These are phyloP conservation scores for Pythium monospermum DNA, from an alignment of 352 stramenopile genomes.

Conservation along the genomic window DNA sequence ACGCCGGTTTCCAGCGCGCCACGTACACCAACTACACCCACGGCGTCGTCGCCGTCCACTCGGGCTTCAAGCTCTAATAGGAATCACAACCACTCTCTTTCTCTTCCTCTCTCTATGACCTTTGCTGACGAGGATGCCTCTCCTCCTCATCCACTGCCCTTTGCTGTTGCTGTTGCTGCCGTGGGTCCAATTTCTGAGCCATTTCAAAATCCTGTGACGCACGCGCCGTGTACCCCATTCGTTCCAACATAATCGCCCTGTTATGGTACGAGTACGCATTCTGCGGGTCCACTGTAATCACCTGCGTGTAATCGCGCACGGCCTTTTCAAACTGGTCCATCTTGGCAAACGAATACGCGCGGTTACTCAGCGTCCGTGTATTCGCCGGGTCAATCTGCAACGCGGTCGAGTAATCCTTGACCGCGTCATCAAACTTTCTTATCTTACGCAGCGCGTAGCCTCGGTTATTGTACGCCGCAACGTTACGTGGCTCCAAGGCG, in stretches of 20 bases:
- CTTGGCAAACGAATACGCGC: conserved; percentile 82
- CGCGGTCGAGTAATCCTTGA: conserved; percentile 71
- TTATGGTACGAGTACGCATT: conserved; percentile 87
- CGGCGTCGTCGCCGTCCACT: conserved; percentile 97
- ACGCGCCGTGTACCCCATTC: conserved; percentile 41
- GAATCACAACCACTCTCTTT: too few relatives aligned
- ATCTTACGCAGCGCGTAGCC: conserved; percentile 81
- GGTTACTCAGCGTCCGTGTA: conserved; percentile 80
- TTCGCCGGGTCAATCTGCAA: conserved; percentile 69
- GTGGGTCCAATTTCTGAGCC: conserved; percentile 10
- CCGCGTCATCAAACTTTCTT: conserved; percentile 53
- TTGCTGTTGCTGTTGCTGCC: conserved; percentile 2
- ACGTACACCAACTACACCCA: conserved; percentile 96
- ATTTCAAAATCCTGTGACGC: conserved; percentile 38
- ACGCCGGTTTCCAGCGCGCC: conserved; percentile 91
- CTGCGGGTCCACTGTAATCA: conserved; percentile 60
- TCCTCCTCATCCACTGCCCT: too few relatives aligned
- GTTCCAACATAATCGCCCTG: conserved; percentile 73
- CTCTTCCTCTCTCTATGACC: too few relatives aligned
- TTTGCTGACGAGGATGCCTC: too few relatives aligned
- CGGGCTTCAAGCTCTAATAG: conserved; percentile 91
- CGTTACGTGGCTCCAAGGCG: conserved; percentile 54
- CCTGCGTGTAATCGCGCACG: conserved; percentile 70
- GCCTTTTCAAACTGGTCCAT: conserved; percentile 59
- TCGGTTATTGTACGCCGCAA: conserved; percentile 81